Percentiles rank a stretch among this genome's conserved stretches.
Conservation (phyloP, 2,329 filamentous ascomycete species). For the Botrytis tulipae region DNA sequence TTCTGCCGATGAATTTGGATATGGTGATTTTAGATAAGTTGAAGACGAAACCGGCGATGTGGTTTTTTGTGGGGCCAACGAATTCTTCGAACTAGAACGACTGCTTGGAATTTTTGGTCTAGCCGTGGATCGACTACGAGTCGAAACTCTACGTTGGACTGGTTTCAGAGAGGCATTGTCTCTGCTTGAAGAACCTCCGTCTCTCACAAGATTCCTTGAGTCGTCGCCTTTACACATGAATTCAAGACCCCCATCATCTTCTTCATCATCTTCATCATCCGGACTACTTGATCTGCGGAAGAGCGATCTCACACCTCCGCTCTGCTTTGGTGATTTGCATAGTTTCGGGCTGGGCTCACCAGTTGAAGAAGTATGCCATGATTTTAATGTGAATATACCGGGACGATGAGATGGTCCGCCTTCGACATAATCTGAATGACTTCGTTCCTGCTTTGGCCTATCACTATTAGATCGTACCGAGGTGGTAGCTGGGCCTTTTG, state of each 20-base stretch:
- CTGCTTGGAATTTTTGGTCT: not conserved
- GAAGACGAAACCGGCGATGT: not conserved
- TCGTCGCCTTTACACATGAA: not conserved
- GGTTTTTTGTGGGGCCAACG: not conserved
- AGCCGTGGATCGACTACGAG: not conserved
- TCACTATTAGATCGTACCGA: not conserved
- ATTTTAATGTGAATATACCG: not conserved
- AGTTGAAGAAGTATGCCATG: not conserved
- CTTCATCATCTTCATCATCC: not conserved
- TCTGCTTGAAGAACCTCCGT: not conserved
- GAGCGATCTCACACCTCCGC: not conserved
- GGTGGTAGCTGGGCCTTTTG: not conserved
- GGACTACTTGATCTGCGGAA: not conserved
- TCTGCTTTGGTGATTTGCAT: not conserved
- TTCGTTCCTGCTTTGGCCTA: not conserved
- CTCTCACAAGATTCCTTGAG: not conserved
- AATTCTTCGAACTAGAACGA: not conserved
- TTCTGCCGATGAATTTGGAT: not conserved
- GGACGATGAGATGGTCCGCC: not conserved
- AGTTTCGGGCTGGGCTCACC: not conserved
- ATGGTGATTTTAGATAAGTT: not conserved
- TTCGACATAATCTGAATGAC: not conserved
- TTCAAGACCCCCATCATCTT: not conserved
- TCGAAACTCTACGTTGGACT: not conserved
- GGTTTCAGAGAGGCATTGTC: too few relatives aligned